A percentile compares a stretch with the other conserved stretches of the same genome.
These are phyloP conservation scores for Ophiocordyceps unilateralis DNA, from an alignment of 2,329 filamentous ascomycete species.

Conservation along the genomic window DNA sequence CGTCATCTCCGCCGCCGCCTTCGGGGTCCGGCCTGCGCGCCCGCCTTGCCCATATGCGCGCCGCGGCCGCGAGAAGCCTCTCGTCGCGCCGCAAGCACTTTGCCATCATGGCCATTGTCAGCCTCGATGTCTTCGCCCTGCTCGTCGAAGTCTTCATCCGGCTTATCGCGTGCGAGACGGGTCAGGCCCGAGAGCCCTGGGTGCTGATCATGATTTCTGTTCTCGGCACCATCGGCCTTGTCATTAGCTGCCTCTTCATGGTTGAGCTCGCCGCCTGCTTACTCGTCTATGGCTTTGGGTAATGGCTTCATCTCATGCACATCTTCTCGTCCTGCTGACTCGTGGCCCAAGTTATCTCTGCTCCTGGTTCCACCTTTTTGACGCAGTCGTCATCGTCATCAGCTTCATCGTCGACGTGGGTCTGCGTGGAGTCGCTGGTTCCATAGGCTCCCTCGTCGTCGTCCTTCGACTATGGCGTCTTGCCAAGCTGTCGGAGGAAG, in stretches of 20 bases:
- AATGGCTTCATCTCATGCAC: slow-evolving; percentile 8
- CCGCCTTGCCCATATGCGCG: not conserved
- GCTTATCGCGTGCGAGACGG: slow-evolving; percentile 29
- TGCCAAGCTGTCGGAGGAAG: slow-evolving; percentile 54
- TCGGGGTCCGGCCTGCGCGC: no score
- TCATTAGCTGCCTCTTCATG: slow-evolving; percentile 49
- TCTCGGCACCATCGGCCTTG: slow-evolving; percentile 34
- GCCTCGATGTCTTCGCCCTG: slow-evolving; percentile 26
- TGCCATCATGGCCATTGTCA: slow-evolving; percentile 23
- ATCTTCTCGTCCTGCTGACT: not conserved
- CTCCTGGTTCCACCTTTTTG: slow-evolving; percentile 45
- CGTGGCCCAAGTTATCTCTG: slow-evolving; percentile 31
- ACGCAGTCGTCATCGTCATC: slow-evolving; percentile 42
- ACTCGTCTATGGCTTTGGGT: slow-evolving; percentile 44
- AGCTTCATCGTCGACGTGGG: slow-evolving; percentile 46
- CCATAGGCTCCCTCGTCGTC: slow-evolving; percentile 49
- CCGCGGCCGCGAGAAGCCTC: slow-evolving; percentile 5
- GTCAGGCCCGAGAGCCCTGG: slow-evolving; percentile 22
- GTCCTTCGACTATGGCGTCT: slow-evolving; percentile 51
- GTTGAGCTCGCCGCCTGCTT: slow-evolving; percentile 39
- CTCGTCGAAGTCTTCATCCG: slow-evolving; percentile 30
- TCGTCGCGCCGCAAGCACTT: slow-evolving; percentile 26
- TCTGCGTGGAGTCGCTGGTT: slow-evolving; percentile 40
- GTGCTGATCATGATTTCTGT: slow-evolving; percentile 17
- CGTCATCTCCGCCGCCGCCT: not conserved